phyloP scores from a whole-genome alignment of 345 rosid genomes.

The Mallotus nudiflorus region DNA sequence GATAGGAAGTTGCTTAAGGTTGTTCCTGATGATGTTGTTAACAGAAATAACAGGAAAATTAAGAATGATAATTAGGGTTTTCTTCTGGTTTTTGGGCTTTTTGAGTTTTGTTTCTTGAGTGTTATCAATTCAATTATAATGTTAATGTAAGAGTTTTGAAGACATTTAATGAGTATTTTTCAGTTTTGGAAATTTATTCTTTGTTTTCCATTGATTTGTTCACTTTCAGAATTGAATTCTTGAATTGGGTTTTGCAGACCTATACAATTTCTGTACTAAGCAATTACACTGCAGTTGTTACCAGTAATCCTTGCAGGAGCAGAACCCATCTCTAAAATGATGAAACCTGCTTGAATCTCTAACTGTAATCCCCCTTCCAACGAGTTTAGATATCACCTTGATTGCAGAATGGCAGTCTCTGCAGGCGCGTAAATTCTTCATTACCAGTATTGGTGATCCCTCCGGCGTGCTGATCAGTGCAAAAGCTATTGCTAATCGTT shows the following conservation, averaged over 20 bases:
- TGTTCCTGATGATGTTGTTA: conserved; percentile 61
- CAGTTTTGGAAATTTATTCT: neutral
- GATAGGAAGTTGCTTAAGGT: conserved; percentile 74
- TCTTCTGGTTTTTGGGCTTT: neutral
- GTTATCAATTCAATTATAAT: too few relatives aligned
- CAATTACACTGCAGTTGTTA: too few relatives aligned
- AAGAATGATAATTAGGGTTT: conserved; percentile 3
- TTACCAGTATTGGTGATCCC: conserved; percentile 67
- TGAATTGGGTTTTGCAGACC: too few relatives aligned
- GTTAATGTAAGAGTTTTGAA: neutral
- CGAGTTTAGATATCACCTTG: conserved; percentile 76
- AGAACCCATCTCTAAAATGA: conserved; percentile 69
- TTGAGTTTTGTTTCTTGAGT: neutral
- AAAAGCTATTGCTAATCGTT: conserved; percentile 79
- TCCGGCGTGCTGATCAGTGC: conserved; percentile 77
- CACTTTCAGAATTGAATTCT: too few relatives aligned
- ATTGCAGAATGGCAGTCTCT: conserved; percentile 85
- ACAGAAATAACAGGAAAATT: conserved; percentile 20
- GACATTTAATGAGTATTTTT: too few relatives aligned
- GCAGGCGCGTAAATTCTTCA: conserved; percentile 89
- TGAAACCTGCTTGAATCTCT: conserved; percentile 92
- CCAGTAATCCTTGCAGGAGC: conserved; percentile 90
- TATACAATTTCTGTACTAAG: too few relatives aligned
- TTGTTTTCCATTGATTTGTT: neutral
- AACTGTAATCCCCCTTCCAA: conserved; percentile 69